A percentile compares a stretch with the other conserved stretches of the same genome.
Conservation (phyloP, 257 asterid species). For the Solanum pimpinellifolium region DNA sequence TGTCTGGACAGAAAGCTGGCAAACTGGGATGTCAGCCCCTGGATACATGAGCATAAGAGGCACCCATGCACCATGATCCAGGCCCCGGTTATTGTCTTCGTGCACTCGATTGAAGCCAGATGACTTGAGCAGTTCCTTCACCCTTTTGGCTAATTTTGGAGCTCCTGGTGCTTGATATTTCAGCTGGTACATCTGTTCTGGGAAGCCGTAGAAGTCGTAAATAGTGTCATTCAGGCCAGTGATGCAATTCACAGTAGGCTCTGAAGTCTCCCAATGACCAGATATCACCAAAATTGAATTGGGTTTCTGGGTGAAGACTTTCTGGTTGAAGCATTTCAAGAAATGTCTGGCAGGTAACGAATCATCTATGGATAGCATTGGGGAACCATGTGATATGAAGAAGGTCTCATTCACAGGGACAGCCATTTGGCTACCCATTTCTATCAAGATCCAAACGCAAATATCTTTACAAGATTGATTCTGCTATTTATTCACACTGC, state of each 20-base stretch:
- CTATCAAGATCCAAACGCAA: neutral
- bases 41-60: constrained; percentile 92
- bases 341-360: constrained; percentile 52
- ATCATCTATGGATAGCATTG: constrained; percentile 57
- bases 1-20: constrained; percentile 75
- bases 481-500: neutral
- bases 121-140: constrained; percentile 40
- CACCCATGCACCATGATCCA: constrained; percentile 91
- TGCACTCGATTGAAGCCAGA: constrained; percentile 41
- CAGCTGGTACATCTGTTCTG: constrained; percentile 58
- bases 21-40: constrained; percentile 66
- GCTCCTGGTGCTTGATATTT: constrained; percentile 76
- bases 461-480: neutral
- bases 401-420: constrained; percentile 31
- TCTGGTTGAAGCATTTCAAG: constrained; percentile 36
- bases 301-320: constrained; percentile 31
- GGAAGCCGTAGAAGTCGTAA: constrained; percentile 65
- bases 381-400: constrained; percentile 75
- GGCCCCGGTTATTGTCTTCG: constrained; percentile 53
- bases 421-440: neutral
- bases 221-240: constrained; percentile 45
- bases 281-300: constrained; percentile 41
- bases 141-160: constrained; percentile 55
- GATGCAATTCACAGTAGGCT: constrained; percentile 49
- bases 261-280: constrained; percentile 70